phyloP scores from a whole-genome alignment of 2,329 filamentous ascomycete genomes.

The Pseudocercospora cruenta region DNA sequence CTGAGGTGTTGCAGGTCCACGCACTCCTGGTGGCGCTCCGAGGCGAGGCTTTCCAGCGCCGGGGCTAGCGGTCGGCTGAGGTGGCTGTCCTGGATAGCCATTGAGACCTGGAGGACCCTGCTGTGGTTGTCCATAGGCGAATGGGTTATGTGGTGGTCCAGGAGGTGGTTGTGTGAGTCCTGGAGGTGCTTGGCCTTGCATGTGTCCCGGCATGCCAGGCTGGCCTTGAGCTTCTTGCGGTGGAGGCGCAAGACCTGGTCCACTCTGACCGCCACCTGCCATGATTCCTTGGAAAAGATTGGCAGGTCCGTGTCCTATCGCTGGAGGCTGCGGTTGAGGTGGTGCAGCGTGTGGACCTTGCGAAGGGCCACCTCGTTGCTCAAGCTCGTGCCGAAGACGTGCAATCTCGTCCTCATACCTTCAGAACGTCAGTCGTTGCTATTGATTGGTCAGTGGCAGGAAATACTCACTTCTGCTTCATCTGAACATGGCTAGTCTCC shows the following conservation, averaged over 20 bases:
- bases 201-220: slow-evolving; percentile 60
- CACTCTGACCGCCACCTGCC: slow-evolving; percentile 83
- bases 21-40: slow-evolving; percentile 30
- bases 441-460: background rate
- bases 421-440: slow-evolving; percentile 27
- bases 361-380: slow-evolving; percentile 66
- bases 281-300: slow-evolving; percentile 96
- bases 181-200: slow-evolving; percentile 76
- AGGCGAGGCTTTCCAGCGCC: slow-evolving; percentile 71
- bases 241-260: slow-evolving; percentile 72
- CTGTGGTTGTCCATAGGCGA: slow-evolving; percentile 66
- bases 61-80: slow-evolving; percentile 82
- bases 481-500: slow-evolving; percentile 82
- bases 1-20: slow-evolving; percentile 82
- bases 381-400: slow-evolving; percentile 84
- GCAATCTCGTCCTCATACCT: slow-evolving; percentile 94
- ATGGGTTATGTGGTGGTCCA: slow-evolving; percentile 67
- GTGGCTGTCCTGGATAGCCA: slow-evolving; percentile 82
- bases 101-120: slow-evolving; percentile 63
- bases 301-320: slow-evolving; percentile 83
- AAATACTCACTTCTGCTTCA: slow-evolving; percentile 82
- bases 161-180: slow-evolving; percentile 61
- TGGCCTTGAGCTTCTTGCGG: slow-evolving; percentile 63
- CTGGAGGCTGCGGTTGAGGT: slow-evolving; percentile 79
- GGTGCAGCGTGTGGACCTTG: slow-evolving; percentile 74